Evolutionary conservation across 768 basidiomycete species (phyloP), one percentile per base, ranked within the genome.

Genomic region (Serendipita vermifera): DNA sequence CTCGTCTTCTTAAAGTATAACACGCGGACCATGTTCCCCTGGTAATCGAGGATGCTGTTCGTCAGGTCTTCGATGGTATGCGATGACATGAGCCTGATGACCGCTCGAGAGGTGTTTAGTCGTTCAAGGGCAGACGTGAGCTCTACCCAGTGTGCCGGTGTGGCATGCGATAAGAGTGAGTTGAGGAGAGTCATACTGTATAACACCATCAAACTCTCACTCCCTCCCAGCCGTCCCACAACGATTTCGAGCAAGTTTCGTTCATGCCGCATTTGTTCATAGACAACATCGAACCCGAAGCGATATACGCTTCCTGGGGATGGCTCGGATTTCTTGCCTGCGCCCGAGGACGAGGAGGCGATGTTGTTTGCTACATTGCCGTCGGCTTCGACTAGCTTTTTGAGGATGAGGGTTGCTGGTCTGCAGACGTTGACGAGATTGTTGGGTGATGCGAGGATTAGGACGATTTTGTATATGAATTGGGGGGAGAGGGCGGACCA

Each of bases 181-280:
- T 92, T 91, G 62, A 94, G 86, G 62, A 94, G 71, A 81, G 86
- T 88, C 80, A 94, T 82, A 60, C 88, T 90, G 64, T 88, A 78
- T 61, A 88, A 74, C 20, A 81, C 83, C 82, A 89, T 88, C 27
- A 80, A 85, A 20, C 85, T 88, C 65, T 91, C 88, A 27, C 84
- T 83, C 55, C 83, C 86, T 27, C 82, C 83, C 38, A 94, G 67
- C 3, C 87, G 75, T 60, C 71, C 80, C 17, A 91, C 83, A n/a
- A 93, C 85, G 4, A 83, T 87, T 66, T 87, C 87, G 58, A 92
- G 68, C 57, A 90, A 72, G 11, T 77, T 75, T 26, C 72, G 72
- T 60, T 84, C 83, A 60, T 77, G 82, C 62, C 80, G 72, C 81
- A 92, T 89, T 68, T 89, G 82, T 61, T 82, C 80, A 58, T 82